Evolutionary conservation across 1,139 yeast species (phyloP), one percentile per base, ranked within the genome.

Genomic region (Cylindricascospora bacillispora): DNA sequence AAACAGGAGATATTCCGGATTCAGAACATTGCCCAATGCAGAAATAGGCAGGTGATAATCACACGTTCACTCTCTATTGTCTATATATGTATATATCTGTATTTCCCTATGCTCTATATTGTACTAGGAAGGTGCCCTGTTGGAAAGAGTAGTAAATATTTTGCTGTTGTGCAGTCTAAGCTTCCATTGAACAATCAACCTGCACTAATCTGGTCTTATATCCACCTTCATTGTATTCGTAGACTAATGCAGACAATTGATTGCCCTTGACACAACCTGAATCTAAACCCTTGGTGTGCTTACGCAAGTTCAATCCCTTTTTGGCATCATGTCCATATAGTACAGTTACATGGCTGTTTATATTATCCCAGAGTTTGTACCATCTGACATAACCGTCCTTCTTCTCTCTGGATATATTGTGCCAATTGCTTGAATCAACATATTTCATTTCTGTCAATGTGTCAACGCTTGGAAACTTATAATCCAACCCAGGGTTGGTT

Each of bases 281-380:
- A 49, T 86, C 97, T 24, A 86, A 57, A 0, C 95, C 97, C 44
- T 68, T 73, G 4, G 93, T 65, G 52, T 62, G 82, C 37, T 68
- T 65, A 39, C 69, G 67, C 30, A 77, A 41, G 34, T 69, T 73
- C 28, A 86, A 65, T 1, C 95, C 95, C 34, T 75, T 60, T 33
- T 73, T 64, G 3, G 95, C 93, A 52, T 81, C 93, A 49, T 86
- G 97, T 1, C 97, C 97, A 49, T 86, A 86, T 45, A 71, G 73
- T 1, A 83, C 86, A n/a, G 50, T 44, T 3, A 47, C 72, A 70
- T 75, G 72, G 9, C 29, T 22, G 11, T 26, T 15, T 7, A 32
- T 32, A 12, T 35, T 31, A 13, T 43, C 41, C 56, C 56, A 52
- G 18, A 50, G 27, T 27, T 45, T 44, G 38, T 40, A 49, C 56